These are phyloP conservation scores for Penicillium mononematosum DNA, from an alignment of 495 filamentous ascomycete genomes.

Conservation along the genomic window DNA sequence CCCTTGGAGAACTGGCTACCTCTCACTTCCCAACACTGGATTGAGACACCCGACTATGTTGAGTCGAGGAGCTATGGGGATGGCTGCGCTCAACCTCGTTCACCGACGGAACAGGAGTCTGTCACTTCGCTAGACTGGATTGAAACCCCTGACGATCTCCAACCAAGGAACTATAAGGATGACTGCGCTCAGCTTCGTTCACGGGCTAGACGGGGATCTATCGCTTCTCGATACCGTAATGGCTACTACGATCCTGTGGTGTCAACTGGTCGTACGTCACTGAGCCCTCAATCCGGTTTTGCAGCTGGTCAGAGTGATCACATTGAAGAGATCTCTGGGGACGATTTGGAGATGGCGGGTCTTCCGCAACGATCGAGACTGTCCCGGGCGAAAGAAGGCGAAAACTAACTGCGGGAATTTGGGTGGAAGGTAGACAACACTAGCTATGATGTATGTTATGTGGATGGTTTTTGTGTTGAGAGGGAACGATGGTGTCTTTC, in stretches of 20 bases:
- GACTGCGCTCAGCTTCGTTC: background rate
- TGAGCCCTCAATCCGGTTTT: no score
- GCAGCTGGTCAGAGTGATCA: background rate
- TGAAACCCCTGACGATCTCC: background rate
- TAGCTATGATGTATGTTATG: background rate
- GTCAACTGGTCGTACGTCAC: background rate
- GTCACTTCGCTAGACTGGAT: background rate
- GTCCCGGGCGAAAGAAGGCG: background rate
- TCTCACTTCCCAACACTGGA: background rate
- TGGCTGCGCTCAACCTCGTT: background rate
- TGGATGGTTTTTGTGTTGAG: no score
- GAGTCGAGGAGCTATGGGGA: background rate
- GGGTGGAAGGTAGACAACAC: background rate
- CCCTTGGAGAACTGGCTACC: background rate
- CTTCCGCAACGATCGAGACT: background rate
- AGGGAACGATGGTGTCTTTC: background rate
- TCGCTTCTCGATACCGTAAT: background rate
- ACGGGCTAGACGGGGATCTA: background rate
- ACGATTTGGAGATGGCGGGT: background rate
- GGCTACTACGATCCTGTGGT: background rate
- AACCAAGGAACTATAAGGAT: background rate
- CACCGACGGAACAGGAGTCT: background rate
- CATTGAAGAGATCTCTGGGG: background rate
- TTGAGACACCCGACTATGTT: background rate
- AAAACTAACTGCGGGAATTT: background rate